phyloP scores from a whole-genome alignment of 2,329 filamentous ascomycete species.

The Diaporthe citrichinensis region DNA sequence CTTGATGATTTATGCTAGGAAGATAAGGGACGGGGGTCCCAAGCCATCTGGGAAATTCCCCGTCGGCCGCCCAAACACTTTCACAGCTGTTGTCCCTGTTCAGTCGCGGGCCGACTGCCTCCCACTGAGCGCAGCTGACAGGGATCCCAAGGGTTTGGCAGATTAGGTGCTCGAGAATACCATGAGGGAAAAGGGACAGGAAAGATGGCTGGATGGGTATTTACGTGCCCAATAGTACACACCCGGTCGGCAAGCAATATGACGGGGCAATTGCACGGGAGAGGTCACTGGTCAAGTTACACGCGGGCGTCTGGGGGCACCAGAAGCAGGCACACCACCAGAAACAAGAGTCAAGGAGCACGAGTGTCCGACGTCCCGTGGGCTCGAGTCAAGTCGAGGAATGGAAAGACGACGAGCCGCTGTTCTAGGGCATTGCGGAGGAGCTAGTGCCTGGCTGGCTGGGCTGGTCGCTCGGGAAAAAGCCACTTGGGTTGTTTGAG shows the following conservation, averaged over 20 bases:
- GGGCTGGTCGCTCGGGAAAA: conserved; percentile 8
- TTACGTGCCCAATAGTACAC: neutral
- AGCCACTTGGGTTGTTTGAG: conserved; percentile 31
- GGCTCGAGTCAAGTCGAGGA: conserved; percentile 22
- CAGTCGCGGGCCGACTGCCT: conserved; percentile 8
- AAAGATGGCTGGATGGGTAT: no score
- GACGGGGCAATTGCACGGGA: neutral
- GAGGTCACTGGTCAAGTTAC: neutral
- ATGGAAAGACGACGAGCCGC: conserved; percentile 20
- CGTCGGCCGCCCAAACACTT: conserved; percentile 1
- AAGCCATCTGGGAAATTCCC: conserved; percentile 12
- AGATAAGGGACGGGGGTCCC: conserved; percentile 13
- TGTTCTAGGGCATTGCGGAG: neutral
- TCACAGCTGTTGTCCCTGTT: conserved; percentile 10
- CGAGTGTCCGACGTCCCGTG: neutral
- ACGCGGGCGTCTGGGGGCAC: neutral
- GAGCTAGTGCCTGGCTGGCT: conserved; percentile 4
- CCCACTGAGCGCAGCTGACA: neutral
- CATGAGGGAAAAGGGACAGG: neutral
- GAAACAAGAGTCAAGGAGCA: neutral
- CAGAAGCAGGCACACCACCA: neutral
- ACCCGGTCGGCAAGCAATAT: neutral
- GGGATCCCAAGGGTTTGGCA: neutral
- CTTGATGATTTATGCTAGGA: conserved; percentile 8
- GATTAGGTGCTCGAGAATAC: neutral